Evolutionary conservation across 2,329 filamentous ascomycete genomes (phyloP).

Genomic region (Microcyclospora tardicrescens): DNA sequence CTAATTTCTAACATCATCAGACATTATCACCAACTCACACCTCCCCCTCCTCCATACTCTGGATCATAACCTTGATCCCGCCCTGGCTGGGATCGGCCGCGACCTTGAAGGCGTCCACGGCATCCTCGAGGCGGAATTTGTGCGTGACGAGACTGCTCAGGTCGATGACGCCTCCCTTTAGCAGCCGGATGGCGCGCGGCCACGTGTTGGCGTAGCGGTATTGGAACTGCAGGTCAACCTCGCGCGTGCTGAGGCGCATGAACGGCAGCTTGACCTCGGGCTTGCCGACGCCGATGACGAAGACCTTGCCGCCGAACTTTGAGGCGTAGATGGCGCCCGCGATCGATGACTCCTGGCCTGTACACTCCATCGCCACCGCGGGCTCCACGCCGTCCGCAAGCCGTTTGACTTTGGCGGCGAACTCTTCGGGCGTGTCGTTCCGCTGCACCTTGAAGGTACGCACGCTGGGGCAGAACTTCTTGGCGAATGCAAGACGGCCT

Average conservation of each 20-base stretch:
- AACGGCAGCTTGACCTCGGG: slow-evolving; percentile 94
- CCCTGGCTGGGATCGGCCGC: slow-evolving; percentile 79
- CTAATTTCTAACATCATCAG: neutral
- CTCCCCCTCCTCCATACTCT: slow-evolving; percentile 42
- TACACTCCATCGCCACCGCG: slow-evolving; percentile 76
- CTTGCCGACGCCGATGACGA: slow-evolving; percentile 89
- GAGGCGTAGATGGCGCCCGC: slow-evolving; percentile 74
- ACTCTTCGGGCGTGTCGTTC: slow-evolving; percentile 51
- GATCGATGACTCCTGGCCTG: slow-evolving; percentile 83
- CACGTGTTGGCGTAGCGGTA: slow-evolving; percentile 95
- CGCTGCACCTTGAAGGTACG: slow-evolving; percentile 67
- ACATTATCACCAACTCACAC: slow-evolving; percentile 3
- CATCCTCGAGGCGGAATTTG: slow-evolving; percentile 73
- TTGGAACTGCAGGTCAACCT: slow-evolving; percentile 92
- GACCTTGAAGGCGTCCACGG: slow-evolving; percentile 77
- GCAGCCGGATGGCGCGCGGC: slow-evolving; percentile 80
- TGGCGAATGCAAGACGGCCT: slow-evolving; percentile 70
- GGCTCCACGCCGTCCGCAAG: slow-evolving; percentile 71
- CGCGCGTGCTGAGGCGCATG: slow-evolving; percentile 79
- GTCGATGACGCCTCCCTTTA: slow-evolving; percentile 74
- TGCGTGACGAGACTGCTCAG: slow-evolving; percentile 77
- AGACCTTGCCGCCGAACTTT: slow-evolving; percentile 94
- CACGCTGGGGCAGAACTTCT: slow-evolving; percentile 65
- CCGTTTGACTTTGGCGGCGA: slow-evolving; percentile 54
- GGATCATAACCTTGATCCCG: slow-evolving; percentile 96